phyloP scores from a whole-genome alignment of 805 yeast species.

The Lipomyces japonicus region DNA sequence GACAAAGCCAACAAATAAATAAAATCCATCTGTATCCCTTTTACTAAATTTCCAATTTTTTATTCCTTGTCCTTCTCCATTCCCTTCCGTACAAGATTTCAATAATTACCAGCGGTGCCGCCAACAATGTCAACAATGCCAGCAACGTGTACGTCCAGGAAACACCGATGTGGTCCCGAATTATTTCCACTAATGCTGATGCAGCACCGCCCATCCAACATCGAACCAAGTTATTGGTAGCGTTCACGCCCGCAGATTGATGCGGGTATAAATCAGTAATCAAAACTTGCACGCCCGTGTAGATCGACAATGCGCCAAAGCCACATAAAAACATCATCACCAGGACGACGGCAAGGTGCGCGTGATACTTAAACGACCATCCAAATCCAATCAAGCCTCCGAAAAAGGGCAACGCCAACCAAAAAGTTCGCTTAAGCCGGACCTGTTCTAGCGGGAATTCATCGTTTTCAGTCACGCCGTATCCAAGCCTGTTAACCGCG shows the following conservation, averaged over 20 bases:
- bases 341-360: slow-evolving; percentile 24
- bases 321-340: slow-evolving; percentile 18
- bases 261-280: slow-evolving; percentile 73
- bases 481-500: background rate
- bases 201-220: slow-evolving; percentile 71
- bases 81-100: slow-evolving; percentile 4
- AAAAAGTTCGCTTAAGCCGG: slow-evolving; percentile 10
- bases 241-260: slow-evolving; percentile 67
- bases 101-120: slow-evolving; percentile 1
- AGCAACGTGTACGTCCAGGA: slow-evolving; percentile 81
- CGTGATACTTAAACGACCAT: slow-evolving; percentile 19
- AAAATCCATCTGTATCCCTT: no score
- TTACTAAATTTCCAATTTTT: background rate
- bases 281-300: slow-evolving; percentile 52
- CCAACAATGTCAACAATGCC: slow-evolving; percentile 39
- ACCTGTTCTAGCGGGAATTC: slow-evolving; percentile 26
- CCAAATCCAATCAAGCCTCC: slow-evolving; percentile 21
- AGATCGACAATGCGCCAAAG: slow-evolving; percentile 9
- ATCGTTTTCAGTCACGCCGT: background rate
- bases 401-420: slow-evolving; percentile 2
- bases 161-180: slow-evolving; percentile 54
- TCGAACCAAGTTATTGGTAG: slow-evolving; percentile 66
- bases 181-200: slow-evolving; percentile 60
- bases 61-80: background rate
- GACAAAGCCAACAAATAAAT: no score